Base-by-base conservation (phyloP, 176 grass and related monocot genomes). In the Carex scoparia region DNA sequence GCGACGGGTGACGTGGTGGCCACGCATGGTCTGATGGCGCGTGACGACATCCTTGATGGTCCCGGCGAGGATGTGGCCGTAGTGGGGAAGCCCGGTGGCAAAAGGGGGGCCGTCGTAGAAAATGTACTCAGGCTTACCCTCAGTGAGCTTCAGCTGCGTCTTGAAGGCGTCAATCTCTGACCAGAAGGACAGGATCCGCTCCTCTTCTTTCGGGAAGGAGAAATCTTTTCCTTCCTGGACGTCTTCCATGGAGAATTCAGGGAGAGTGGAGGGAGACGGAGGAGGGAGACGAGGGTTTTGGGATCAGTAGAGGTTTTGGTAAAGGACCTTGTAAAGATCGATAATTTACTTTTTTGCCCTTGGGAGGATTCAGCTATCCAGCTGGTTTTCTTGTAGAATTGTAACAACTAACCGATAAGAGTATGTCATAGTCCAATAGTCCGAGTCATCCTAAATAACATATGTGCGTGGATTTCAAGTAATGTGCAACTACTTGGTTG, bases 1-100 rank as follows among this genome's bases (percentile, higher is more conserved):
- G 4, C 96, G 93, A 2, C 96, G 93, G 1, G 93, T 83, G 70
- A 99, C 96, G 68, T 99, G 96, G 57, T 86, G 85, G 44, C 96
- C 96, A 15, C 84, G 86, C 93, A 95, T 95, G 53, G 96, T 93
- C 88, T 95, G 96, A 87, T 94, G 89, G 53, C 96, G 91, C 40
- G 96, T 99, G 85, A 99, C 96, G 70, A 99, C 93, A 78, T 99
- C 96, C 91, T 99, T 99, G 91, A 99, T 99, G 33, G 93, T 99
- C 51, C 96, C 96, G n/a, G 96, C 91, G 3, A 99, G 93, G 65
- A 99, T 92, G 88, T 99, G 96, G 46, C 93, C 96, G 48, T 99
- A 99, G 75, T 99, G 96, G 4, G 96, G 96, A 1, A 99, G 88
- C 1, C 96, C 96, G 0, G 96, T 95, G 7, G 96, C 96, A 88